Evolutionary conservation across 805 yeast species (phyloP).

Genomic region (Candida argentea): DNA sequence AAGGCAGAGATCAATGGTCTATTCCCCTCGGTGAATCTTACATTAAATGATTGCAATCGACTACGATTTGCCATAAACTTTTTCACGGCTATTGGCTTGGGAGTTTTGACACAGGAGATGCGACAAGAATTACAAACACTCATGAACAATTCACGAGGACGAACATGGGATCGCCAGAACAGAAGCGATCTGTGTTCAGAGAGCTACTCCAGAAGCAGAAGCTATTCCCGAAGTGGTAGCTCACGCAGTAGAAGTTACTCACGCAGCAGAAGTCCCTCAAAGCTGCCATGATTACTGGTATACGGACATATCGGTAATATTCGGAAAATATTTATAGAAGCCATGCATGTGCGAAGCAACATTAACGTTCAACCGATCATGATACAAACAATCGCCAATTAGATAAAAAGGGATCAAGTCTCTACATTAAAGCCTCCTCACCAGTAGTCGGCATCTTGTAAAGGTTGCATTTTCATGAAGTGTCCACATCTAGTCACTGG

Average conservation of each 20-base stretch:
- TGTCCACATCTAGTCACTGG: too few species aligned
- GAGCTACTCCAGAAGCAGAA: slow-evolving; percentile 15
- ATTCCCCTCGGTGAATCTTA: slow-evolving; percentile 43
- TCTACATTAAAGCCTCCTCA: too few species aligned
- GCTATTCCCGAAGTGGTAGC: slow-evolving; percentile 9
- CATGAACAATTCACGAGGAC: slow-evolving; percentile 13
- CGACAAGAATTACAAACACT: slow-evolving; percentile 39
- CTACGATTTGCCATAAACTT: slow-evolving; percentile 76
- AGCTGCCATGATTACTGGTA: too few species aligned
- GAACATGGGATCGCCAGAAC: slow-evolving; percentile 6
- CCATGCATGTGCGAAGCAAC: too few species aligned
- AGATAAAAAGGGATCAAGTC: too few species aligned
- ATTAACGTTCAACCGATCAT: too few species aligned
- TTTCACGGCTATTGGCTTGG: slow-evolving; percentile 89
- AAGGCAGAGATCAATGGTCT: slow-evolving; percentile 43
- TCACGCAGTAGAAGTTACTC: slow-evolving; percentile 8
- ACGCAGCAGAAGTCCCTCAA: slow-evolving; percentile 6
- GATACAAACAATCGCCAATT: too few species aligned
- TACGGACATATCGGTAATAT: too few species aligned
- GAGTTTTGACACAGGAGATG: slow-evolving; percentile 75
- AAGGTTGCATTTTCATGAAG: too few species aligned
- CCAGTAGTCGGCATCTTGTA: too few species aligned
- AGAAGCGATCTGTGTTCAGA: slow-evolving; percentile 9
- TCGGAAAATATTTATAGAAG: too few species aligned
- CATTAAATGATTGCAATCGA: slow-evolving; percentile 32